phyloP scores from a whole-genome alignment of 2,329 filamentous ascomycete species.

The Hypoxylon sp. region DNA sequence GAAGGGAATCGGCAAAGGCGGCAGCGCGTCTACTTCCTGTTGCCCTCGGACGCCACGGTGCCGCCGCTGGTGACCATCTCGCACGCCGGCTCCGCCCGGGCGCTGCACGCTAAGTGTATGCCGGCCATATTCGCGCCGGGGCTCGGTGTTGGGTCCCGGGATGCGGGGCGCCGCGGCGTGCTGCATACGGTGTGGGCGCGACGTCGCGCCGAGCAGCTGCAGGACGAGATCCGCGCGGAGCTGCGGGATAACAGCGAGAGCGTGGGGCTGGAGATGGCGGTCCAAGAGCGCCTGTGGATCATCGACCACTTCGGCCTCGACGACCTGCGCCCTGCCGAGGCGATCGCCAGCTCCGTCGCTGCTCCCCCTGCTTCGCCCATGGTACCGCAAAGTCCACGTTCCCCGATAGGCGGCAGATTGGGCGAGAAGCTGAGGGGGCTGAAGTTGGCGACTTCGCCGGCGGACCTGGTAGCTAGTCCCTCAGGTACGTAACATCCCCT shows the following conservation, averaged over 20 bases:
- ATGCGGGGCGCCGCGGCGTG: constrained; percentile 81
- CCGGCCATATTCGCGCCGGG: constrained; percentile 88
- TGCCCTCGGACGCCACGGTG: constrained; percentile 78
- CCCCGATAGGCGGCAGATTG: constrained; percentile 75
- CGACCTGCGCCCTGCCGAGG: constrained; percentile 52
- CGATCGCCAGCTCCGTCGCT: constrained; percentile 42
- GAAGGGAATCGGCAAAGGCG: constrained; percentile 56
- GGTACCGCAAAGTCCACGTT: constrained; percentile 68
- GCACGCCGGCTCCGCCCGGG: constrained; percentile 53
- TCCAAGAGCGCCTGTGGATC: constrained; percentile 88
- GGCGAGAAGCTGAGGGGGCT: constrained; percentile 84
- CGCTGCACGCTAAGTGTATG: constrained; percentile 77
- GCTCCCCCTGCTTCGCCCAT: constrained; percentile 52
- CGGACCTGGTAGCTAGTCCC: constrained; percentile 66
- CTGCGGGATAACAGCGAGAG: constrained; percentile 81
- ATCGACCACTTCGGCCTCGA: constrained; percentile 80
- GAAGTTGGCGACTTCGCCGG: constrained; percentile 79
- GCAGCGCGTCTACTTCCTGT: constrained; percentile 82
- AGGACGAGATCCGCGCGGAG: constrained; percentile 81
- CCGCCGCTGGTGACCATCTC: constrained; percentile 78
- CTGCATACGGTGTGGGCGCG: constrained; percentile 93
- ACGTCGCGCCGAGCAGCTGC: constrained; percentile 79
- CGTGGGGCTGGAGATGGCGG: constrained; percentile 84
- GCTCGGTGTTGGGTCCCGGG: constrained; percentile 73
- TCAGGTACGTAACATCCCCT: constrained; percentile 61